Percentiles rank a stretch among this genome's conserved stretches.
Evolutionary conservation across 1,284 basidiomycete species (phyloP).

Genomic region (Leucoagaricus sp.): DNA sequence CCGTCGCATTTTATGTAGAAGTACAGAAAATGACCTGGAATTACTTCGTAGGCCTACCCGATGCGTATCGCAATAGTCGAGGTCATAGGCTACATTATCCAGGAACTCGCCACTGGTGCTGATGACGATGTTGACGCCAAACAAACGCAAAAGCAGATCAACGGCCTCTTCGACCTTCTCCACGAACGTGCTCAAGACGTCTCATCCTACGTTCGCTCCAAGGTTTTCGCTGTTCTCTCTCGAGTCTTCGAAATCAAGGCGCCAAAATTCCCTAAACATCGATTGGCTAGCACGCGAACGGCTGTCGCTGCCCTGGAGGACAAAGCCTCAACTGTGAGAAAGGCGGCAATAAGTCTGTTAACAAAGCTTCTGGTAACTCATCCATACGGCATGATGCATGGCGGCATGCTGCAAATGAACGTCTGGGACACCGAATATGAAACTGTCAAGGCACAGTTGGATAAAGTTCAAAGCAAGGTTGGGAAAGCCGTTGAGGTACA

Average conservation of each 20-base stretch:
- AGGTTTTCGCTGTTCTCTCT: conserved; percentile 79
- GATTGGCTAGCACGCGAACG: conserved; percentile 74
- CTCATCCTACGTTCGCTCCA: conserved; percentile 90
- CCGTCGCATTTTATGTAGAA: conserved; percentile 20
- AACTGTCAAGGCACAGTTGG: conserved; percentile 54
- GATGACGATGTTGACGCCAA: conserved; percentile 56
- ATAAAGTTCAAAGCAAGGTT: conserved; percentile 53
- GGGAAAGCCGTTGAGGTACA: conserved; percentile 57
- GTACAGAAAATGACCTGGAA: background rate
- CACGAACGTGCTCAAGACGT: conserved; percentile 88
- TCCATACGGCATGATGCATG: conserved; percentile 88
- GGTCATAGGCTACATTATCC: conserved; percentile 80
- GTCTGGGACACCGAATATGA: conserved; percentile 80
- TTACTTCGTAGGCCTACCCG: conserved; percentile 73
- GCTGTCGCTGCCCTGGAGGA: conserved; percentile 87
- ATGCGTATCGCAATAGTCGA: conserved; percentile 95
- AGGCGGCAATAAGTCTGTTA: conserved; percentile 80
- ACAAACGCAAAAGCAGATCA: conserved; percentile 81
- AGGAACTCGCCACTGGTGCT: conserved; percentile 67
- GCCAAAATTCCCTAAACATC: conserved; percentile 84
- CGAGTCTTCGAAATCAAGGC: conserved; percentile 73
- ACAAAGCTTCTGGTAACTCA: conserved; percentile 85
- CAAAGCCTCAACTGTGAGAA: conserved; percentile 88
- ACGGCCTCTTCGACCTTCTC: conserved; percentile 81
- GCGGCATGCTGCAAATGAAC: conserved; percentile 74